phyloP scores from a whole-genome alignment of 768 basidiomycete species.

The Rhodotorula babjevae region DNA sequence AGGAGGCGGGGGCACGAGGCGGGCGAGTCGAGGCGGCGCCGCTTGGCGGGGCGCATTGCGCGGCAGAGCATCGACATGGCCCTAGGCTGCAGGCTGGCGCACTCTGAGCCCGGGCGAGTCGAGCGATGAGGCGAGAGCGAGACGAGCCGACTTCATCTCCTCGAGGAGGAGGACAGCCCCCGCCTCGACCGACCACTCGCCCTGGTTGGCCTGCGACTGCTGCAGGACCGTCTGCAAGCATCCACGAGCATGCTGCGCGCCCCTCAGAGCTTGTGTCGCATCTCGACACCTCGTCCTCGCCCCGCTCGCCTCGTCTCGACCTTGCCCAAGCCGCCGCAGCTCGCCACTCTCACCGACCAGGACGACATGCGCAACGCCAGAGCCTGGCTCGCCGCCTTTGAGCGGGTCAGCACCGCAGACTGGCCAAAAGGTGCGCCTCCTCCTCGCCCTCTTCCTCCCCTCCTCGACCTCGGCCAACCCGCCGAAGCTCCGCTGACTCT shows the following conservation, averaged over 20 bases:
- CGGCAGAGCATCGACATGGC: neutral
- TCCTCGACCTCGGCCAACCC: neutral
- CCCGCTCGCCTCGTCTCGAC: neutral
- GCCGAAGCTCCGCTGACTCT: neutral
- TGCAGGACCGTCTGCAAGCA: too few relatives aligned
- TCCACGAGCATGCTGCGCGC: neutral
- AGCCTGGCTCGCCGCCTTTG: conserved; percentile 12
- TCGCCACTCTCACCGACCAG: conserved; percentile 7
- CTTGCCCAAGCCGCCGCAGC: neutral
- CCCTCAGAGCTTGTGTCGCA: neutral
- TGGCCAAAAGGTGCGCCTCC: conserved; percentile 25
- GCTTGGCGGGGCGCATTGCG: neutral
- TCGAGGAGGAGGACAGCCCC: too few relatives aligned
- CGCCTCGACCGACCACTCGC: too few relatives aligned
- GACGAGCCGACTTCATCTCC: neutral
- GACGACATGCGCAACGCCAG: conserved; percentile 23
- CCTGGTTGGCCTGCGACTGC: too few relatives aligned
- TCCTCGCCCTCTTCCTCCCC: neutral
- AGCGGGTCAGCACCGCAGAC: neutral
- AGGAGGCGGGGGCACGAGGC: neutral
- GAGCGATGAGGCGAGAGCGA: neutral
- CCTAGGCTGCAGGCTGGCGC: neutral
- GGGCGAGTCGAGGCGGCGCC: neutral
- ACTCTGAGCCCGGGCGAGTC: neutral
- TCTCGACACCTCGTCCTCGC: too few relatives aligned